phyloP scores from a whole-genome alignment of 495 filamentous ascomycete species.

The Aspergillus affinis region DNA sequence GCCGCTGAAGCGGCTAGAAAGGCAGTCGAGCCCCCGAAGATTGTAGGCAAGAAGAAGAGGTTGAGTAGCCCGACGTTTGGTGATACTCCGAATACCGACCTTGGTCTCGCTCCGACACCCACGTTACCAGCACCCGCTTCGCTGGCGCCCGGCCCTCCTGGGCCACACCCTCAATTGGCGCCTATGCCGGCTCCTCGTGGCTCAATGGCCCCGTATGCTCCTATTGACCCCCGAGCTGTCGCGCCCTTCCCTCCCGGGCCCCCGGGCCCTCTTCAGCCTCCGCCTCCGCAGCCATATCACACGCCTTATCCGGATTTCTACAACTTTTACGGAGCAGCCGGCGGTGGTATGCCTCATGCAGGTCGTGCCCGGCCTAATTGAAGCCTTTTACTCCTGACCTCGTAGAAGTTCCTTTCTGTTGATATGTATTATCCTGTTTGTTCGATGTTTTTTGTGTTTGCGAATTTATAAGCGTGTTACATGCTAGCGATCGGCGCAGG shows the following conservation, averaged over 20 bases:
- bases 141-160: constrained; percentile 23
- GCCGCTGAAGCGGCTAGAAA: constrained; percentile 28
- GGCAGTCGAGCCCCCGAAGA: constrained; percentile 29
- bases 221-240: constrained; percentile 24
- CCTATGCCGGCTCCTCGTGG: constrained; percentile 18
- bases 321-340: constrained; percentile 19
- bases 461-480: not conserved
- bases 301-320: constrained; percentile 29
- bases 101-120: constrained; percentile 22
- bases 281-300: constrained; percentile 24
- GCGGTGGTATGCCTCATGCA: constrained; percentile 17
- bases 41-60: constrained; percentile 20
- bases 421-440: not conserved
- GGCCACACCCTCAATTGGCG: constrained; percentile 20
- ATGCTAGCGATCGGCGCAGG: not conserved
- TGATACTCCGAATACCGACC: constrained; percentile 10
- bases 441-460: not conserved
- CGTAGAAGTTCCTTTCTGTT: not conserved
- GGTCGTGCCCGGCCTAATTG: constrained; percentile 21
- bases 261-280: constrained; percentile 19
- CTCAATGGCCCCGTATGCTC: constrained; percentile 20
- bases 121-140: constrained; percentile 17
- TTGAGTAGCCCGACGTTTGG: constrained; percentile 15
- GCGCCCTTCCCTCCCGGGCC: constrained; percentile 21
- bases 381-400: not conserved